phyloP scores from a whole-genome alignment of 2,329 filamentous ascomycete genomes.

The Phoma sp. region DNA sequence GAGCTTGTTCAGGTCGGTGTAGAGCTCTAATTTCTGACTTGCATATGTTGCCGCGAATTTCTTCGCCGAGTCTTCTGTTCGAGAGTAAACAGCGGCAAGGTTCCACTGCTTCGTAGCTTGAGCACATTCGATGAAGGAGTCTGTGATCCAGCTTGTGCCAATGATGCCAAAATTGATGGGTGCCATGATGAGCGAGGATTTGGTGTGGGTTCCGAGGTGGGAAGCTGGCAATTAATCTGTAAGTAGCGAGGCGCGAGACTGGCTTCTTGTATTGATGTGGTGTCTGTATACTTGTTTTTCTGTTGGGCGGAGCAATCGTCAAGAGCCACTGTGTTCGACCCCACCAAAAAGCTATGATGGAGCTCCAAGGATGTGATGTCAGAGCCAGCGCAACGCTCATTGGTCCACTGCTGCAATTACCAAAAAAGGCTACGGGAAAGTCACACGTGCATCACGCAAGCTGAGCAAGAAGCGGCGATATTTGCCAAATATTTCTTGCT shows the following conservation, averaged over 20 bases:
- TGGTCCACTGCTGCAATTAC: slow-evolving; percentile 13
- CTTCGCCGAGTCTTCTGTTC: slow-evolving; percentile 51
- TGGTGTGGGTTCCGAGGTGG: neutral
- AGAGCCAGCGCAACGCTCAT: slow-evolving; percentile 1
- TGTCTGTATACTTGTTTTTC: slow-evolving; percentile 3
- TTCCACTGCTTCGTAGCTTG: slow-evolving; percentile 53
- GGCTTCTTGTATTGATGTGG: slow-evolving; percentile 1
- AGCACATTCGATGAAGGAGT: slow-evolving; percentile 54
- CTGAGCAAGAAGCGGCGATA: slow-evolving; percentile 5
- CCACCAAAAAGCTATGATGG: slow-evolving; percentile 10
- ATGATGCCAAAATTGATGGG: slow-evolving; percentile 54
- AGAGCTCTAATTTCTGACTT: slow-evolving; percentile 36
- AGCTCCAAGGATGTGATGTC: slow-evolving; percentile 12
- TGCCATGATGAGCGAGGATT: slow-evolving; percentile 21
- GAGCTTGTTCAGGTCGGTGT: slow-evolving; percentile 51
- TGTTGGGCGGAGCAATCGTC: slow-evolving; percentile 9
- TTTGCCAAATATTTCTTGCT: slow-evolving; percentile 9
- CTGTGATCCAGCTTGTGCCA: slow-evolving; percentile 59
- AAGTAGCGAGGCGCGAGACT: neutral
- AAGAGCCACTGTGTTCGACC: slow-evolving; percentile 6
- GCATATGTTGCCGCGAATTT: slow-evolving; percentile 53
- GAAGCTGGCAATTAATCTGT: neutral
- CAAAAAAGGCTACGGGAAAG: slow-evolving; percentile 5
- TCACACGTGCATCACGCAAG: slow-evolving; percentile 1
- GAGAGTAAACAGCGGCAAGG: slow-evolving; percentile 56